Evolutionary conservation across 441 rosid species (phyloP).

Genomic region (Gossypium schwendimanii): DNA sequence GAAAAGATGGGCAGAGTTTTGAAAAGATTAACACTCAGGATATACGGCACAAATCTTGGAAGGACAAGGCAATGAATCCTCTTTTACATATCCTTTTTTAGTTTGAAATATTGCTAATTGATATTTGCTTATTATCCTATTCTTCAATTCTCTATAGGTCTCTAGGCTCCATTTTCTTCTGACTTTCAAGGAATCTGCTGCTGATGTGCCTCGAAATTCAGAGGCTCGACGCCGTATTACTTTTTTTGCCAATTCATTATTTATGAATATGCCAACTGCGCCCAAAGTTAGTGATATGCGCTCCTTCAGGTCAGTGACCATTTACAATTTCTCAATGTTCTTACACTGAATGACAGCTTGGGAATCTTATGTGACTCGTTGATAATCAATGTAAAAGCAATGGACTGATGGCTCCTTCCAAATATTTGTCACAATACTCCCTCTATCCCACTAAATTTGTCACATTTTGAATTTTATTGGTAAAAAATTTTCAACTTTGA

Average conservation of each 20-base stretch:
- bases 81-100: constrained; percentile 4
- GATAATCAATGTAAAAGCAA: not conserved
- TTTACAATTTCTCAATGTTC: constrained; percentile 7
- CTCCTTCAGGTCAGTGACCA: constrained; percentile 65
- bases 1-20: constrained; percentile 63
- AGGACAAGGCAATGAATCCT: constrained; percentile 58
- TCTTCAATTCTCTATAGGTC: constrained; percentile 37
- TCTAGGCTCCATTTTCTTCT: constrained; percentile 67
- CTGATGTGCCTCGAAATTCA: constrained; percentile 77
- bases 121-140: constrained; percentile 12
- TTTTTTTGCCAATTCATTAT: constrained; percentile 90
- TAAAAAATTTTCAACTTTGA: too few species aligned
- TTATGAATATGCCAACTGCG: constrained; percentile 87
- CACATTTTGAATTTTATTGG: too few species aligned
- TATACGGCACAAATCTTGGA: constrained; percentile 34
- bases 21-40: constrained; percentile 48
- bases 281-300: constrained; percentile 85
- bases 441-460: not conserved
- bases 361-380: not conserved
- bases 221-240: constrained; percentile 98
- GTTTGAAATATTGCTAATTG: constrained; percentile 9
- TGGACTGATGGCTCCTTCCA: not conserved
- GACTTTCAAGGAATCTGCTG: constrained; percentile 92
- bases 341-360: constrained; percentile 1
- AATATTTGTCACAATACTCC: not conserved